These are phyloP conservation scores for Globisporangium heterothallicum DNA, from an alignment of 352 stramenopile genomes.

Conservation along the genomic window DNA sequence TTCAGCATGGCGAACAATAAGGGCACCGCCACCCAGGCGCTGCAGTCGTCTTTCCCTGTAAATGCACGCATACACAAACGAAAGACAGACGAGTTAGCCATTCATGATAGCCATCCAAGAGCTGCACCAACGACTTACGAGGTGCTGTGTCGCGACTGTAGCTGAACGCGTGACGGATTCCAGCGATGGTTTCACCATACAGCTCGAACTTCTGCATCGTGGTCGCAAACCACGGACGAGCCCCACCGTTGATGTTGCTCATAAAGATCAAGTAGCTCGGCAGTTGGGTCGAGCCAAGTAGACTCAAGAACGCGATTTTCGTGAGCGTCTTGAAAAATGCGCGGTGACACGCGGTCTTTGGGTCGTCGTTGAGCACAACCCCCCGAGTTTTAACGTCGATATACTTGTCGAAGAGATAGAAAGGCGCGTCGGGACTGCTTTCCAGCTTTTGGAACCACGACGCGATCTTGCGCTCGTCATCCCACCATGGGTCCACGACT, in stretches of 20 bases:
- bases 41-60: conserved; percentile 27
- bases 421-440: conserved; percentile 16
- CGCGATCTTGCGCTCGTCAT: conserved; percentile 24
- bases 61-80: background rate
- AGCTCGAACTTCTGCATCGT: conserved; percentile 15
- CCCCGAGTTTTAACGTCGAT: conserved; percentile 20
- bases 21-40: conserved; percentile 25
- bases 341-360: conserved; percentile 25
- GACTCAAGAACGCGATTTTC: conserved; percentile 27
- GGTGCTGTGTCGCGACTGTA: conserved; percentile 12
- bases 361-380: conserved; percentile 23
- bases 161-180: conserved; percentile 15
- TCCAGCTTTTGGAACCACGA: conserved; percentile 27
- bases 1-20: conserved; percentile 22
- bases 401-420: conserved; percentile 16
- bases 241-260: conserved; percentile 27
- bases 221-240: conserved; percentile 22
- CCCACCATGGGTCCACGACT: conserved; percentile 23
- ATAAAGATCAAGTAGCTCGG: conserved; percentile 29
- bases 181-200: conserved; percentile 21
- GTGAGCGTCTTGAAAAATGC: conserved; percentile 30
- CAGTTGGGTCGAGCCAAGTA: conserved; percentile 16
- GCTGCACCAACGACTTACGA: conserved; percentile 11
- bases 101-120: background rate
- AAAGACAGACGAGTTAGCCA: background rate